phyloP scores from a whole-genome alignment of 257 asterid genomes.

The Cynanchum wilfordii region DNA sequence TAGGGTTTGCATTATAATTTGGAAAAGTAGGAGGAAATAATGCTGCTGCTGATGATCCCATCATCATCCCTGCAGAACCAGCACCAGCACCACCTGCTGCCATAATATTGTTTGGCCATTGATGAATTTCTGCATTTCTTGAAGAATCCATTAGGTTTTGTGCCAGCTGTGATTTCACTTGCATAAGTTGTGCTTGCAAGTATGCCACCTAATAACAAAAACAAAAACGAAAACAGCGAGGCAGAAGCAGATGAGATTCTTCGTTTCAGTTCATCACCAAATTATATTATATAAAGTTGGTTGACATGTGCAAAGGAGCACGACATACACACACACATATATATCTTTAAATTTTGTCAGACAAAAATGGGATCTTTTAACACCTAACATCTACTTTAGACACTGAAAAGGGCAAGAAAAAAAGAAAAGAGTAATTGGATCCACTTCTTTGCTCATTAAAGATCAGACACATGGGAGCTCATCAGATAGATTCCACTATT shows the following conservation, averaged over 20 bases:
- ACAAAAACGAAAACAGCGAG: neutral
- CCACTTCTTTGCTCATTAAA: neutral
- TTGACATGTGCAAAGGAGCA: constrained; percentile 1
- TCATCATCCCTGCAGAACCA: constrained; percentile 3
- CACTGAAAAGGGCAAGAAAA: neutral
- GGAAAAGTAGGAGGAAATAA: constrained; percentile 17
- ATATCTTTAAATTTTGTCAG: neutral
- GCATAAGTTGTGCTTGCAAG: constrained; percentile 77
- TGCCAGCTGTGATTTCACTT: constrained; percentile 57
- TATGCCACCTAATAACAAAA: constrained; percentile 47
- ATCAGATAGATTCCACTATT: too few relatives aligned
- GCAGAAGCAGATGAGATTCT: too few relatives aligned
- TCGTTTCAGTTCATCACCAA: neutral
- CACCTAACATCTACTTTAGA: neutral
- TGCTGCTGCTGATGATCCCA: constrained; percentile 16
- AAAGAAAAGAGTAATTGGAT: too few relatives aligned
- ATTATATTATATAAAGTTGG: neutral
- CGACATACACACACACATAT: neutral
- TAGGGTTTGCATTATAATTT: constrained; percentile 26
- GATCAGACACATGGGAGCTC: too few relatives aligned
- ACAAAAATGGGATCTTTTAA: neutral
- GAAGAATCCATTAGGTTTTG: constrained; percentile 49
- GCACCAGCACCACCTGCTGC: constrained; percentile 10
- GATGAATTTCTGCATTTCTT: constrained; percentile 28
- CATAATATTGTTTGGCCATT: constrained; percentile 25